Base-by-base conservation (phyloP, 1,284 basidiomycete genomes). In the Cutaneotrichosporon mucoides region DNA sequence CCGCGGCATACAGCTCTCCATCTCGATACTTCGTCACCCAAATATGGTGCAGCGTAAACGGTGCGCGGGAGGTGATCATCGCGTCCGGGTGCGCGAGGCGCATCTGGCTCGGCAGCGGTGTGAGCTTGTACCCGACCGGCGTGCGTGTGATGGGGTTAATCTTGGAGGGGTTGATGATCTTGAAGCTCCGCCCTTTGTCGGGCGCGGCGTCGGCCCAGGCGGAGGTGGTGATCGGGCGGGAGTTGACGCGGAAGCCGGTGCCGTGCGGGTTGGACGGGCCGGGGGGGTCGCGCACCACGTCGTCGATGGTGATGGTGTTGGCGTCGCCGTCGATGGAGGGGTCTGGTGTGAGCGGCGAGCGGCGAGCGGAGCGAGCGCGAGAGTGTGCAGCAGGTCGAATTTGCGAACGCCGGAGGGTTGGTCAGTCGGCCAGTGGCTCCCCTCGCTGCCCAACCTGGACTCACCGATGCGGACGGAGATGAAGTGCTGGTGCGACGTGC, bases 111-210 rank as follows among this genome's bases (percentile, higher is more conserved):
- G 51, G 51, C 5, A 44, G 51, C 3, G 51, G 51, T 0, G 44
- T 15, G 34, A 53, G 51, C 51, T 53, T 53, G 51, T 53, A 53
- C 8, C 51, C 51, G 2, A 53, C 51, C 3, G 51, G 51, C 6
- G 24, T 43, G 41, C 43, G 43, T 16, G 51, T 53, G 41, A 53
- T 44, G 24, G 51, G 51, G 51, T 53, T 53, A 41, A 53, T 66
- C 51, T 68, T 66, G 65, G 66, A 71, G 2, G 72, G 69, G 66
- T 80, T 79, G 63, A 70, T 69, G 51, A 73, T 66, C 65, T 73
- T 78, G 71, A 77, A 78, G 42, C 68, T 61, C 47, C 79, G 61
- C 59, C 72, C 70, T 57, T 68, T 33, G 11, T 43, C 41, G 6
- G 51, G 51, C 33, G 37, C 41, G 4, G 51, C 51, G 51, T 53